Conservation (phyloP, 2,329 filamentous ascomycete genomes). For the Paecilomyces sp. region DNA sequence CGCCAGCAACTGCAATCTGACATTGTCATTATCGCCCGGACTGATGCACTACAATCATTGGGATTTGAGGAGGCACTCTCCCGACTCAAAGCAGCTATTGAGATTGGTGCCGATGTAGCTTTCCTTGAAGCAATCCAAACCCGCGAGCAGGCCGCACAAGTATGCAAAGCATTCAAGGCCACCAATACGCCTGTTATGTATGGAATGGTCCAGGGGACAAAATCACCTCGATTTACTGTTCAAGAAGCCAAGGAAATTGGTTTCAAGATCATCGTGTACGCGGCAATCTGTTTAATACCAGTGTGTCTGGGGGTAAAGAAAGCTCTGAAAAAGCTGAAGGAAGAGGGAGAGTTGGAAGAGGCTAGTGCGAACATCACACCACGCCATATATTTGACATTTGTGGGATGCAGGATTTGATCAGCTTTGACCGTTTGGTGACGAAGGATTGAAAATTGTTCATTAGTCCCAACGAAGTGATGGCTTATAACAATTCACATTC, state of each 20-base stretch:
- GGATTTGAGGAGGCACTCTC: constrained; percentile 23
- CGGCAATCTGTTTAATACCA: constrained; percentile 18
- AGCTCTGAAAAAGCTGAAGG: constrained; percentile 17
- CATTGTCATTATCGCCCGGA: constrained; percentile 27
- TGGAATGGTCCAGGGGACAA: constrained; percentile 26
- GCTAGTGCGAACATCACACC: constrained; percentile 7
- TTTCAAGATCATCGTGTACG: constrained; percentile 27
- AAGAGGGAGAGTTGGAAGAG: constrained; percentile 12
- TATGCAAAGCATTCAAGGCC: constrained; percentile 17
- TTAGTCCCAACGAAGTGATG: not conserved
- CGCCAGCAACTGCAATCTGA: constrained; percentile 20
- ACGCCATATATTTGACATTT: constrained; percentile 21
- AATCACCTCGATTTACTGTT: constrained; percentile 19
- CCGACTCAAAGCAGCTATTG: constrained; percentile 20
- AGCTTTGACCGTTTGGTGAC: constrained; percentile 14
- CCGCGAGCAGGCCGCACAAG: constrained; percentile 17
- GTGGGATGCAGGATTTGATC: constrained; percentile 22
- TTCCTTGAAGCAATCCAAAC: constrained; percentile 24
- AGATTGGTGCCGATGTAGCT: constrained; percentile 22
- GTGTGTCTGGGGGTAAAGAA: constrained; percentile 15
- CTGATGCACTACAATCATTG: constrained; percentile 18
- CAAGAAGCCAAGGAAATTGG: constrained; percentile 23
- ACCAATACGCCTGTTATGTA: constrained; percentile 21
- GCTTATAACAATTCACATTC: not conserved
- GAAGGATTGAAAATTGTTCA: not conserved